Conservation (phyloP, 495 filamentous ascomycete genomes). For the Parmelia sp. region DNA sequence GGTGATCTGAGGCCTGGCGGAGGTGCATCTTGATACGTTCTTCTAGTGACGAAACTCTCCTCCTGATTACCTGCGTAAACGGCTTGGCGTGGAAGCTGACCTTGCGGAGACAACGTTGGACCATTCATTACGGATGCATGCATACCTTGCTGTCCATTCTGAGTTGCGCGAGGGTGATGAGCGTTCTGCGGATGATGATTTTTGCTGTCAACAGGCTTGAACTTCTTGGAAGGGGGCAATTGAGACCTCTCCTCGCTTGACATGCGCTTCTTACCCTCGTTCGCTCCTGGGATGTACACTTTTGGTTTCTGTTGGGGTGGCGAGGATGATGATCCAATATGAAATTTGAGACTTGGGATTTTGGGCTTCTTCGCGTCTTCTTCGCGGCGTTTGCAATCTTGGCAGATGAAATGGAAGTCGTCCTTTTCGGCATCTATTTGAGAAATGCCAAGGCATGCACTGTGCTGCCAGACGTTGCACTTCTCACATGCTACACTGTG, state of each 20-base stretch:
- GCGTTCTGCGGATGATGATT: conserved; percentile 24
- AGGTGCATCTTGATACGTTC: conserved; percentile 1
- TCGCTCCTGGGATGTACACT: conserved; percentile 12
- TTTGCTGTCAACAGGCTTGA: conserved; percentile 23
- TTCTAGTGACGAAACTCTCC: conserved; percentile 8
- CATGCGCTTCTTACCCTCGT: conserved; percentile 29
- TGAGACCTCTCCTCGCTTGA: conserved; percentile 25
- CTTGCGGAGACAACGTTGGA: conserved; percentile 38
- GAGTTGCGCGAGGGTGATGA: conserved; percentile 27
- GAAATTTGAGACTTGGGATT: conserved; percentile 63
- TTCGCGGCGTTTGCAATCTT: conserved; percentile 62
- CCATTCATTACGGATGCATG: conserved; percentile 28
- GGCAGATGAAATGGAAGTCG: conserved; percentile 85
- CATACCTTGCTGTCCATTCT: conserved; percentile 30
- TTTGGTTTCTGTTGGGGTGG: conserved; percentile 30
- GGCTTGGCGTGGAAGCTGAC: conserved; percentile 23
- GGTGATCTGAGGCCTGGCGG: conserved; percentile 21
- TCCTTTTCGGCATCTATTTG: conserved; percentile 72
- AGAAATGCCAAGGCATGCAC: conserved; percentile 75
- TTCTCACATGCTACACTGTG: conserved; percentile 92
- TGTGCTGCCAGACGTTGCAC: conserved; percentile 96
- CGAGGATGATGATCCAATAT: conserved; percentile 49
- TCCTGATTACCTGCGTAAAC: conserved; percentile 28
- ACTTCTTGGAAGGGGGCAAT: conserved; percentile 36
- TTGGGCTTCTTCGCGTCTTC: conserved; percentile 60